phyloP scores from a whole-genome alignment of 257 asterid genomes.

The Solanum dulcamara region DNA sequence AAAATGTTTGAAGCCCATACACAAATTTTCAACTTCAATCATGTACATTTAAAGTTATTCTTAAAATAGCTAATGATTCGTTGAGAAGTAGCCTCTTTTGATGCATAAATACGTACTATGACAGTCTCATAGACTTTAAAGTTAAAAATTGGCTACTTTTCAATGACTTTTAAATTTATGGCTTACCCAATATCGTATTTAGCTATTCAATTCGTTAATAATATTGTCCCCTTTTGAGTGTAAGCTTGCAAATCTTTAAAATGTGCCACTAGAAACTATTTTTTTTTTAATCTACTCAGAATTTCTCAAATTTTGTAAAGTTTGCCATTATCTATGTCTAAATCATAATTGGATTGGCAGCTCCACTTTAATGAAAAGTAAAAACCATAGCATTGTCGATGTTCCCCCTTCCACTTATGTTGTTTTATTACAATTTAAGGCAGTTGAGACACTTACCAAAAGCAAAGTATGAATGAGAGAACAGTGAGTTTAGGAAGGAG shows the following conservation, averaged over 20 bases:
- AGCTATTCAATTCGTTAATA: not conserved
- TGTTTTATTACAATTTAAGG: not conserved
- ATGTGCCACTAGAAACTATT: fast-evolving
- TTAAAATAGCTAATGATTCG: too few relatives aligned
- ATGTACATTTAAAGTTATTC: too few relatives aligned
- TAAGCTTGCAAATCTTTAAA: fast-evolving
- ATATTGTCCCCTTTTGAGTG: not conserved
- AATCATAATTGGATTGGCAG: not conserved
- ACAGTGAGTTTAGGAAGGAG: not conserved
- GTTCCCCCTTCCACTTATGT: not conserved
- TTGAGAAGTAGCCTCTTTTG: too few relatives aligned
- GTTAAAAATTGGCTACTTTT: too few relatives aligned
- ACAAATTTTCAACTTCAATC: too few relatives aligned
- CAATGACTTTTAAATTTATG: too few relatives aligned
- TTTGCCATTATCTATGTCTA: not conserved
- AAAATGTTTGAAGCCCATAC: too few relatives aligned
- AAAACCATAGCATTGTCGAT: not conserved
- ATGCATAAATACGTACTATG: too few relatives aligned
- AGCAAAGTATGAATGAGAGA: not conserved
- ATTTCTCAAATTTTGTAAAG: too few relatives aligned
- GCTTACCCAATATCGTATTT: not conserved
- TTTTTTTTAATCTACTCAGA: too few relatives aligned
- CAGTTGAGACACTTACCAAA: not conserved
- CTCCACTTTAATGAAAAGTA: not conserved
- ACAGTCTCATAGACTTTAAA: too few relatives aligned